These are phyloP conservation scores for Edaphochlamys debaryana DNA, from an alignment of 139 green algal species.

Conservation along the genomic window DNA sequence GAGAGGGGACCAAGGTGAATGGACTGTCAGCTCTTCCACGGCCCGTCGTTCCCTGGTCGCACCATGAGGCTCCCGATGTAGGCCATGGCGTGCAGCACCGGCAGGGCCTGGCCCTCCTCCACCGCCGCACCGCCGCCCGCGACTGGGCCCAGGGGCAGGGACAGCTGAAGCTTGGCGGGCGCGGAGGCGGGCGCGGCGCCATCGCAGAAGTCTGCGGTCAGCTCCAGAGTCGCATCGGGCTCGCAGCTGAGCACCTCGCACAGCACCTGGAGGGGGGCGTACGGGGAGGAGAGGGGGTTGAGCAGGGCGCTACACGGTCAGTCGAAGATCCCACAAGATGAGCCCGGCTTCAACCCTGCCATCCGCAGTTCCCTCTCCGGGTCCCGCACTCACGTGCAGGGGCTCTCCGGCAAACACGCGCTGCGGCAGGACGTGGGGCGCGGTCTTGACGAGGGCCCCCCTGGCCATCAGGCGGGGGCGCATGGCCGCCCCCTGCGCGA, in stretches of 20 bases:
- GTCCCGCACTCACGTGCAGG: conserved; percentile 24
- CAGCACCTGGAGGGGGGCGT: conserved; percentile 5
- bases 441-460: conserved; percentile 11
- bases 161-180: background rate
- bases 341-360: background rate
- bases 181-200: too few species aligned
- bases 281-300: background rate
- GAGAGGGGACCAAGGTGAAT: background rate
- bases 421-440: conserved; percentile 43
- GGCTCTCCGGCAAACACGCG: conserved; percentile 44
- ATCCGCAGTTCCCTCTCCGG: background rate
- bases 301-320: background rate
- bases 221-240: conserved; percentile 15
- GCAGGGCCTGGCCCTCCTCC: conserved; percentile 30
- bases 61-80: conserved; percentile 40
- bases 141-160: background rate
- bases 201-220: background rate
- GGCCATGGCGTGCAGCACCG: conserved; percentile 53
- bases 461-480: conserved; percentile 4
- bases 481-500: background rate
- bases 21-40: too few species aligned
- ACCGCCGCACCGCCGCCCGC: background rate
- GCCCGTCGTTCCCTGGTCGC: background rate
- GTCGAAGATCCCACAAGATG: background rate
- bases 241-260: conserved; percentile 33